Base-by-base conservation (phyloP, 192 early-diverging fungal genomes). In the Geranomyces variabilis region DNA sequence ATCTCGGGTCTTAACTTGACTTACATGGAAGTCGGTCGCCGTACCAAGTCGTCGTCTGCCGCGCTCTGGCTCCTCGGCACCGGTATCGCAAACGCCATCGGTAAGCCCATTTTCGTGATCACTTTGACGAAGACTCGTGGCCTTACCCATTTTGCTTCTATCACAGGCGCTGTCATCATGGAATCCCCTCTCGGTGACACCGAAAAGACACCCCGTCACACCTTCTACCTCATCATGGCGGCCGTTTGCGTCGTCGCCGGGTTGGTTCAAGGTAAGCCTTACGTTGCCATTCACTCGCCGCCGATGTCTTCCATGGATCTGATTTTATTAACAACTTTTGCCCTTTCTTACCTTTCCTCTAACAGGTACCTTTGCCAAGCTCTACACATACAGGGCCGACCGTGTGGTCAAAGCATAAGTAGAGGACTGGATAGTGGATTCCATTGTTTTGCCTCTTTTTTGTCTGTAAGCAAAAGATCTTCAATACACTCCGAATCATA, bases 1-100 rank as follows among this genome's bases (percentile, higher is more conserved):
- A 84, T 85, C 68, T 80, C 78, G 26, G 89, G 87, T 64, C 78
- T 88, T 66, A 85, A 90, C 77, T 86, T 90, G 67, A 79, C 79
- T 30, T 90, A 90, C 80, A 81, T 76, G 30, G 81, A 90, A 67
- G 81, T 88, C 56, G 89, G 89, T 73, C 83, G 80, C 63, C 78
- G 81, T 45, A 87, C 80, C 65, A 86, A 86, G 63, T 80, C 87
- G 24, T 77, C 78, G 22, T 83, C 79, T 21, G 71, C 79, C 5
- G 81, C 85, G 33, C 68, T 90, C 62, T 90, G 87, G 87, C 63
- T 90, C 63, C 57, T 88, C 36, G 70, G 70, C 21, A 70, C 74
- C 34, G 76, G 77, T 19, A 62, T 87, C 33, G 87, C 86, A 28
- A 77, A 73, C 67, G 63, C 86, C 49, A 69, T 88, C 77, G 49